A percentile compares a stretch with the other conserved stretches of the same genome.
These are phyloP conservation scores for Chlamydomonas reinhardtii DNA, from an alignment of 163 green algal genomes.

Conservation along the genomic window DNA sequence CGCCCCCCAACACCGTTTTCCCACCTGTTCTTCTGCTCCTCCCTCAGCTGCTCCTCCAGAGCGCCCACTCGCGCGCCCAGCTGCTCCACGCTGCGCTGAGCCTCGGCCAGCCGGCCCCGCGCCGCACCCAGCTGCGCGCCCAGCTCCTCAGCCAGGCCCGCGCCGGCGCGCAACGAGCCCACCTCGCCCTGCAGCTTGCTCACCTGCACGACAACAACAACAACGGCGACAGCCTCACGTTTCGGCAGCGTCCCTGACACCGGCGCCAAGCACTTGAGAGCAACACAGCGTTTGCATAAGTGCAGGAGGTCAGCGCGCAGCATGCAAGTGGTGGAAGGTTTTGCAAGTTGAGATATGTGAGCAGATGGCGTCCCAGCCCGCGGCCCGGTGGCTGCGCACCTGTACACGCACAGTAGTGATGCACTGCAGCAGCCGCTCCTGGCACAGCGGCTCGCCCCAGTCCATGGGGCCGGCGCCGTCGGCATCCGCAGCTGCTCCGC, in stretches of 20 bases:
- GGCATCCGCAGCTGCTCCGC: neutral
- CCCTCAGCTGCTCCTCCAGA: neutral
- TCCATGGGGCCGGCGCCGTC: neutral
- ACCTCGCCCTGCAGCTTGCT: slow-evolving; percentile 41
- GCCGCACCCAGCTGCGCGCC: slow-evolving; percentile 17
- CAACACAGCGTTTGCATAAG: too few relatives aligned
- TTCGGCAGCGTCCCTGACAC: too few relatives aligned
- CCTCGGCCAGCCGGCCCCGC: slow-evolving; percentile 1
- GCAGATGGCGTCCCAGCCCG: too few relatives aligned
- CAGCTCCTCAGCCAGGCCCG: slow-evolving; percentile 20
- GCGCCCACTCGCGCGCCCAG: neutral
- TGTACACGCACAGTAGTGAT: slow-evolving; percentile 25
- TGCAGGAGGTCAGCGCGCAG: too few relatives aligned
- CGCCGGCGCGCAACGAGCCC: neutral
- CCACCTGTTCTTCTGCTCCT: neutral
- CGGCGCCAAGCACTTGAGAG: too few relatives aligned
- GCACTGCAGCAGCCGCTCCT: slow-evolving; percentile 40
- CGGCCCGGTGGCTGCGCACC: neutral
- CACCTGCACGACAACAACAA: slow-evolving; percentile 7
- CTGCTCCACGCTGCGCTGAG: slow-evolving; percentile 29
- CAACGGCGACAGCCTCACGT: too few relatives aligned
- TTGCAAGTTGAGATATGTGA: too few relatives aligned
- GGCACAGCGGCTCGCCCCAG: slow-evolving; percentile 20
- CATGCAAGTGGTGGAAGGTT: neutral
- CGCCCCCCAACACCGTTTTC: neutral